Evolutionary conservation across 2,329 filamentous ascomycete species (phyloP).

Genomic region (Teratosphaeriaceae sp.): DNA sequence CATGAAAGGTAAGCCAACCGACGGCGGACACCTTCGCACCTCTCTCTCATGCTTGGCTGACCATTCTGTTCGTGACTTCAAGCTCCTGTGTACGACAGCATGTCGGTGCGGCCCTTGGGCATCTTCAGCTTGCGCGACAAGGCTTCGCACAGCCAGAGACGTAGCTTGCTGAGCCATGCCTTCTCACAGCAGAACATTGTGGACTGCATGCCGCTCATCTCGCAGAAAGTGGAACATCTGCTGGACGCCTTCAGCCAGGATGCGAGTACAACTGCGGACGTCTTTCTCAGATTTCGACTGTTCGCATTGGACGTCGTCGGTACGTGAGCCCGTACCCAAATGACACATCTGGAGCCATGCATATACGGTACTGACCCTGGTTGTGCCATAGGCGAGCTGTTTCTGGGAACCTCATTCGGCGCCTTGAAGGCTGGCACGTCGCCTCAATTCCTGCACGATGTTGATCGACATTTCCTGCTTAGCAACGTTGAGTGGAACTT

Average conservation of each 20-base stretch:
- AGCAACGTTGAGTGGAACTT: neutral
- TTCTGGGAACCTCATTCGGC: conserved; percentile 3
- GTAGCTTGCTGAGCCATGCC: conserved; percentile 2
- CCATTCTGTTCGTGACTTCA: neutral
- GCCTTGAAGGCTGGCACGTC: neutral
- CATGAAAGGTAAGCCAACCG: neutral
- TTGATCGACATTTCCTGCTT: neutral
- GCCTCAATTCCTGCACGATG: conserved; percentile 3
- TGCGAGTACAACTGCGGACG: neutral
- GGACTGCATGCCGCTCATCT: neutral
- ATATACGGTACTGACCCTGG: neutral
- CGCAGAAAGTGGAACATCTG: neutral
- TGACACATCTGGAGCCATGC: too few relatives aligned
- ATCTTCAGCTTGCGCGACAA: conserved; percentile 5
- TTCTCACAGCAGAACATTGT: conserved; percentile 4
- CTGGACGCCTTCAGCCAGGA: neutral
- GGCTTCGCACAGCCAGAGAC: neutral
- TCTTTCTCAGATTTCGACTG: conserved; percentile 1
- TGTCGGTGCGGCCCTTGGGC: neutral
- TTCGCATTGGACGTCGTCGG: conserved; percentile 3
- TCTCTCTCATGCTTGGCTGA: neutral
- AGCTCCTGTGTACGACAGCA: conserved; percentile 3
- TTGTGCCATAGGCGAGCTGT: conserved; percentile 3
- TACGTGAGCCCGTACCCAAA: too few relatives aligned
- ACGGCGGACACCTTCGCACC: neutral